A percentile compares a stretch with the other conserved stretches of the same genome.
phyloP scores from a whole-genome alignment of 192 early-diverging fungal species.

The Entomortierella lignicola region DNA sequence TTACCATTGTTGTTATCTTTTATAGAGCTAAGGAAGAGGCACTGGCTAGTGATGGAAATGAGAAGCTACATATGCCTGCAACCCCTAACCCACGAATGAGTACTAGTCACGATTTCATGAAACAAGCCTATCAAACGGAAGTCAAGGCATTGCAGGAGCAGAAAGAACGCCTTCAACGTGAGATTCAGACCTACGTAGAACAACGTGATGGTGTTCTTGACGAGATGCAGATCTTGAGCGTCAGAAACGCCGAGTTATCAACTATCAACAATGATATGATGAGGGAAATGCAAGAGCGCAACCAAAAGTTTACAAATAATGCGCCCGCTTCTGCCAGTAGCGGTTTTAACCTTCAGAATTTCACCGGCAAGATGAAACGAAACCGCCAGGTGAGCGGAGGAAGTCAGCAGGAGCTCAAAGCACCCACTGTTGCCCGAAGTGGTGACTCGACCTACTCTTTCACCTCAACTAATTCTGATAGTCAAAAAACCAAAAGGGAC shows the following conservation, averaged over 20 bases:
- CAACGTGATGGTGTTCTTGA: slow-evolving; percentile 63
- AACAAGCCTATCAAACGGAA: slow-evolving; percentile 56
- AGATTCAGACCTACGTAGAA: slow-evolving; percentile 57
- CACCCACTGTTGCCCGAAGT: slow-evolving; percentile 21
- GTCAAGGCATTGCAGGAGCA: slow-evolving; percentile 61
- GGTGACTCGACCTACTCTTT: slow-evolving; percentile 44
- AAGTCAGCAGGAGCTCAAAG: slow-evolving; percentile 42
- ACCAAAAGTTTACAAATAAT: slow-evolving; percentile 10
- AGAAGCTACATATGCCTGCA: slow-evolving; percentile 8
- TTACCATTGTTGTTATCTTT: neutral
- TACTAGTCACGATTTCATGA: slow-evolving; percentile 57
- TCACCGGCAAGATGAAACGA: slow-evolving; percentile 33
- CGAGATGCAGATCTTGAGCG: slow-evolving; percentile 63
- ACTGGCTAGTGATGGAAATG: neutral
- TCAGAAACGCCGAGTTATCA: slow-evolving; percentile 64
- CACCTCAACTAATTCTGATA: slow-evolving; percentile 34
- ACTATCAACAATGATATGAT: slow-evolving; percentile 69
- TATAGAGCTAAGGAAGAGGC: slow-evolving; percentile 60
- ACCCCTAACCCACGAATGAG: slow-evolving; percentile 46
- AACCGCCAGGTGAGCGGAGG: slow-evolving; percentile 43
- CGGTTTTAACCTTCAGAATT: slow-evolving; percentile 6
- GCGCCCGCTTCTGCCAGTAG: slow-evolving; percentile 21
- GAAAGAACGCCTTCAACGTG: slow-evolving; percentile 56
- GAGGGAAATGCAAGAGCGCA: slow-evolving; percentile 49
- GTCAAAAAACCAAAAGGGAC: slow-evolving; percentile 37